Evolutionary conservation across 495 filamentous ascomycete species (phyloP).

Genomic region (Trypethelium eluteriae): DNA sequence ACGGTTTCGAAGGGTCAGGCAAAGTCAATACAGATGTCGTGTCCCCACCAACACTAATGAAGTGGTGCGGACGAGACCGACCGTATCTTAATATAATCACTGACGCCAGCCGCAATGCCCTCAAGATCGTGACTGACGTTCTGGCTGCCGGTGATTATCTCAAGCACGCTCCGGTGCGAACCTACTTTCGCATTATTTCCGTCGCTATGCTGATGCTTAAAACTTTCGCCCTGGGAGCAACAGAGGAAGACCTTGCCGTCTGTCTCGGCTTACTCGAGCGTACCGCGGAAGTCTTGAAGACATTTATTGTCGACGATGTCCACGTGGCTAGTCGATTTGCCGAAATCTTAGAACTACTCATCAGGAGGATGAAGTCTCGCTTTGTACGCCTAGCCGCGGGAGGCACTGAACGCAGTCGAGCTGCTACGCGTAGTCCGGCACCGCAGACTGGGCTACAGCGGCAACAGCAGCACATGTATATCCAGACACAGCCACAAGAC

Average conservation of each 20-base stretch:
- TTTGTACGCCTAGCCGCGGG: constrained; percentile 35
- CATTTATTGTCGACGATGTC: constrained; percentile 88
- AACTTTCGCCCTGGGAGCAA: constrained; percentile 89
- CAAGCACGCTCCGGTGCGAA: constrained; percentile 84
- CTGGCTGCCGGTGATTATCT: constrained; percentile 76
- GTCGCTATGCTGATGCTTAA: constrained; percentile 93
- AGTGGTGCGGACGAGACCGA: constrained; percentile 55
- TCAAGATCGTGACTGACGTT: constrained; percentile 73
- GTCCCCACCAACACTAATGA: constrained; percentile 47
- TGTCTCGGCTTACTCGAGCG: constrained; percentile 74
- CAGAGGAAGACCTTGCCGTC: constrained; percentile 75
- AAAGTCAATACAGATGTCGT: constrained; percentile 39
- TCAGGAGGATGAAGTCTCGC: constrained; percentile 32
- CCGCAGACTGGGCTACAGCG: background rate
- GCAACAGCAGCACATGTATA: constrained; percentile 6
- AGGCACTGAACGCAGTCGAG: constrained; percentile 25
- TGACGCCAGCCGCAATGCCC: constrained; percentile 73
- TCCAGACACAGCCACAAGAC: constrained; percentile 15
- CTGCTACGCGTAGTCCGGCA: constrained; percentile 14
- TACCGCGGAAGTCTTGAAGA: constrained; percentile 70
- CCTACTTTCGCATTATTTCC: constrained; percentile 89
- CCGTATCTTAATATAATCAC: constrained; percentile 84
- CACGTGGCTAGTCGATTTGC: constrained; percentile 91
- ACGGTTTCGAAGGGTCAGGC: background rate
- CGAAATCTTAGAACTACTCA: constrained; percentile 67